phyloP scores from a whole-genome alignment of 306 rosid species.

The Casuarina glauca region DNA sequence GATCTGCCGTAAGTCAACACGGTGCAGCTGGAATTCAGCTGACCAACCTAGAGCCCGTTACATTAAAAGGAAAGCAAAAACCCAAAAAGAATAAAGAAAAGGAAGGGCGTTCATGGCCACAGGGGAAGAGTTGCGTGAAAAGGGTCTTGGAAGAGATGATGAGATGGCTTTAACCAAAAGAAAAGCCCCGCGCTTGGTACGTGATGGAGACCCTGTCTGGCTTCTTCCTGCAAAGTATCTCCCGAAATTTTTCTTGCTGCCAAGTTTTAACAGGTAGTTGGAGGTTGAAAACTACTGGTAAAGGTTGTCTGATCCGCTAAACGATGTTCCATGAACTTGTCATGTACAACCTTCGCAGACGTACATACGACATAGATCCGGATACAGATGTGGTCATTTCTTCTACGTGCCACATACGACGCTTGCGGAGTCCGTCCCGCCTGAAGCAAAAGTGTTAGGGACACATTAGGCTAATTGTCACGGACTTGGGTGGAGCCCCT shows the following conservation, averaged over 20 bases:
- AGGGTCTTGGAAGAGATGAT: constrained; percentile 14
- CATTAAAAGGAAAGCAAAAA: neutral
- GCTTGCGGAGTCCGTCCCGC: too few relatives aligned
- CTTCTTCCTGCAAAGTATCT: neutral
- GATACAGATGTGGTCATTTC: too few relatives aligned
- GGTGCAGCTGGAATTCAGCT: constrained; percentile 53
- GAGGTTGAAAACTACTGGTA: constrained; percentile 25
- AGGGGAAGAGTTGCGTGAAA: constrained; percentile 11
- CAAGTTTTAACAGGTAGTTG: constrained; percentile 17
- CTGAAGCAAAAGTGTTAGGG: too few relatives aligned
- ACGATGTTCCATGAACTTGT: neutral
- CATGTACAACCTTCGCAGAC: too few relatives aligned
- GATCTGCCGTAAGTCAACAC: constrained; percentile 42
- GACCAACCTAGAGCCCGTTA: constrained; percentile 42
- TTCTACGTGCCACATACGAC: too few relatives aligned
- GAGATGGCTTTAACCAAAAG: constrained; percentile 21
- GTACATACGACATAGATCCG: too few relatives aligned
- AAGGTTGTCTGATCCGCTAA: constrained; percentile 7
- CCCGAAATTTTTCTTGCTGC: neutral
- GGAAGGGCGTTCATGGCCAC: neutral
- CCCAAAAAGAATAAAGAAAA: neutral
- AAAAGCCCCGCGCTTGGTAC: neutral
- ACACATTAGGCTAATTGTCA: too few relatives aligned
- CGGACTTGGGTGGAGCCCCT: too few relatives aligned
- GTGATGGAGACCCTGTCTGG: neutral